Conservation (phyloP, 768 basidiomycete genomes). For the Boletus rufocinnamomeus region DNA sequence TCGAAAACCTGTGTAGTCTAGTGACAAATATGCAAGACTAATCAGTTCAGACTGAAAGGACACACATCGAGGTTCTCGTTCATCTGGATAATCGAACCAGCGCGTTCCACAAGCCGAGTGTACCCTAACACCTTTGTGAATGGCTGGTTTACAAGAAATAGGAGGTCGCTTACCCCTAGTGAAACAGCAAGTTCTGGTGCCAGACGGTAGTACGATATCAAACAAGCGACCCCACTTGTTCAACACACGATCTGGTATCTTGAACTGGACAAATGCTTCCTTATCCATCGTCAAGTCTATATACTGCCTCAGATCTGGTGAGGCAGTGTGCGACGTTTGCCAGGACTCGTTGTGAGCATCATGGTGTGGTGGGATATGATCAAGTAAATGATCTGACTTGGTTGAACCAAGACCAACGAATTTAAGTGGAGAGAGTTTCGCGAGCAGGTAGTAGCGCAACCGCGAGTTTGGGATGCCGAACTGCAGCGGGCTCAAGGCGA, state of each 20-base stretch:
- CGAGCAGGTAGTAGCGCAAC: constrained; percentile 77
- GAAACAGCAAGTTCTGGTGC: constrained; percentile 72
- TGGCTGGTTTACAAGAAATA: background rate
- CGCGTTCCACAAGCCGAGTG: constrained; percentile 71
- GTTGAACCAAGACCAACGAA: constrained; percentile 35
- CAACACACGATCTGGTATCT: constrained; percentile 62
- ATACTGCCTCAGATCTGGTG: constrained; percentile 14
- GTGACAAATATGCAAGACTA: background rate
- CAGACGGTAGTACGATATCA: constrained; percentile 71
- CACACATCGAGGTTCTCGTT: constrained; percentile 66
- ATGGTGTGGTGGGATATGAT: constrained; percentile 54
- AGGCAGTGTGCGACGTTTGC: background rate
- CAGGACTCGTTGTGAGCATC: constrained; percentile 21
- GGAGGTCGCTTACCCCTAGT: constrained; percentile 56
- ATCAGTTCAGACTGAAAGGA: background rate
- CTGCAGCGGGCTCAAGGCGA: constrained; percentile 73
- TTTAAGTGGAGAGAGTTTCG: constrained; percentile 47
- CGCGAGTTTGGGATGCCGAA: constrained; percentile 84
- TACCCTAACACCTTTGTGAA: constrained; percentile 52
- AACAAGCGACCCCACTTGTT: constrained; percentile 78
- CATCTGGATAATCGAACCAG: constrained; percentile 77
- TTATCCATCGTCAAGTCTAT: constrained; percentile 14
- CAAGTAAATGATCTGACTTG: constrained; percentile 39
- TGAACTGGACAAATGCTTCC: constrained; percentile 28
- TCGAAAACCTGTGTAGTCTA: constrained; percentile 67